Evolutionary conservation across 2,329 filamentous ascomycete species (phyloP).

Genomic region (Hypoxylon sp.): DNA sequence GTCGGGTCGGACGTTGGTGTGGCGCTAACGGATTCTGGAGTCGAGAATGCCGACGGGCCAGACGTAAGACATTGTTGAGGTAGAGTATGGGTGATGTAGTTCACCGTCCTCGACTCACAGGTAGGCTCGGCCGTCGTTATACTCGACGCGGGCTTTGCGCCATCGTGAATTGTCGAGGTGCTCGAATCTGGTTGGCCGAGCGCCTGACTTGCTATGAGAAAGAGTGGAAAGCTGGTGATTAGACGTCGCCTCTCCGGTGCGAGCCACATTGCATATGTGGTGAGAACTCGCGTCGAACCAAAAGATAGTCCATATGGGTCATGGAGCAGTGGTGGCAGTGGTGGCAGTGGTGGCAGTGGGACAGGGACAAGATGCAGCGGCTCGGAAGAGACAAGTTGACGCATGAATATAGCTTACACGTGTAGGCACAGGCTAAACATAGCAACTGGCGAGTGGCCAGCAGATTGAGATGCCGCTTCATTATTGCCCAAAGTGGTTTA

Average conservation of each 20-base stretch:
- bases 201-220: slow-evolving; percentile 32
- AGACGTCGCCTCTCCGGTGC: slow-evolving; percentile 40
- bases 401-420: neutral
- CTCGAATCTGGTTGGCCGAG: slow-evolving; percentile 43
- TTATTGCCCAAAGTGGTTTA: slow-evolving; percentile 24
- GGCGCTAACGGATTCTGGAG: slow-evolving; percentile 42
- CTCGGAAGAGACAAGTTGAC: neutral
- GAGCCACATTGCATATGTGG: slow-evolving; percentile 49
- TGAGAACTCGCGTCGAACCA: slow-evolving; percentile 32
- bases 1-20: slow-evolving; percentile 45
- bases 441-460: slow-evolving; percentile 25
- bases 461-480: slow-evolving; percentile 3
- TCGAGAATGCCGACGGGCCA: slow-evolving; percentile 63
- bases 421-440: slow-evolving; percentile 9
- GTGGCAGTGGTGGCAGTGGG: neutral
- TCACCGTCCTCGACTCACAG: slow-evolving; percentile 77
- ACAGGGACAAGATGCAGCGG: neutral
- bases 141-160: slow-evolving; percentile 36
- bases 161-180: slow-evolving; percentile 42
- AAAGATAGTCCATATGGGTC: slow-evolving; percentile 46
- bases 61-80: slow-evolving; percentile 82
- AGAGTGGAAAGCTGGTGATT: slow-evolving; percentile 39
- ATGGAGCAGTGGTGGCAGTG: slow-evolving; percentile 7
- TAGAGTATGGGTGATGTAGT: slow-evolving; percentile 85
- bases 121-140: slow-evolving; percentile 51